These are phyloP conservation scores for Pythium brachiatum DNA, from an alignment of 352 stramenopile species.

Conservation along the genomic window DNA sequence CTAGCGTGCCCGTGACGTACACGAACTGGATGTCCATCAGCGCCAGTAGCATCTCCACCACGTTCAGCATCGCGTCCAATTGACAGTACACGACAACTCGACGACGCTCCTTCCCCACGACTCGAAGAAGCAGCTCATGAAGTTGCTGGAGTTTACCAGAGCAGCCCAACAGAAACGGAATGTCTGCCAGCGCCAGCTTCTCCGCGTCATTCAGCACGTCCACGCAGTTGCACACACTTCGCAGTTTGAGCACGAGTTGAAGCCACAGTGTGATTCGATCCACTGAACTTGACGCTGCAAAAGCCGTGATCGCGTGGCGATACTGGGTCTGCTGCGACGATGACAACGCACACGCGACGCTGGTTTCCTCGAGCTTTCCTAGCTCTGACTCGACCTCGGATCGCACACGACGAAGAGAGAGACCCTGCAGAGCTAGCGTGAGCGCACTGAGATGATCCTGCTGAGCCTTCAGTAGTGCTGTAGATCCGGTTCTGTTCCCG, in stretches of 20 bases:
- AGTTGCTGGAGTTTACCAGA: slow-evolving; percentile 68
- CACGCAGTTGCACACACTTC: slow-evolving; percentile 79
- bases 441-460: slow-evolving; percentile 39
- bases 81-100: slow-evolving; percentile 82
- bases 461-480: slow-evolving; percentile 44
- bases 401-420: slow-evolving; percentile 63
- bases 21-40: slow-evolving; percentile 65
- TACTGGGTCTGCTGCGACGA: slow-evolving; percentile 66
- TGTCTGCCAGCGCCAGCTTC: slow-evolving; percentile 70
- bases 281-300: slow-evolving; percentile 46
- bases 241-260: slow-evolving; percentile 58
- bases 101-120: slow-evolving; percentile 56
- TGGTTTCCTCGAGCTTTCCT: slow-evolving; percentile 82
- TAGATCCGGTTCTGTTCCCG: slow-evolving; percentile 34
- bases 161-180: slow-evolving; percentile 48
- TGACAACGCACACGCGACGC: slow-evolving; percentile 53
- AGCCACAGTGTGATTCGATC: slow-evolving; percentile 65
- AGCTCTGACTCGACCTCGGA: slow-evolving; percentile 76
- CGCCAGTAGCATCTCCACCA: slow-evolving; percentile 70
- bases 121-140: slow-evolving; percentile 45
- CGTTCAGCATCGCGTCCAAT: slow-evolving; percentile 63
- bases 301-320: slow-evolving; percentile 51
- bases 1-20: slow-evolving; percentile 47
- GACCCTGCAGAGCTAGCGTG: slow-evolving; percentile 51
- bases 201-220: slow-evolving; percentile 75